Percentiles rank a stretch among this genome's conserved stretches.
Conservation (phyloP, 2,329 filamentous ascomycete genomes). For the Westerdykella aurantiaca region DNA sequence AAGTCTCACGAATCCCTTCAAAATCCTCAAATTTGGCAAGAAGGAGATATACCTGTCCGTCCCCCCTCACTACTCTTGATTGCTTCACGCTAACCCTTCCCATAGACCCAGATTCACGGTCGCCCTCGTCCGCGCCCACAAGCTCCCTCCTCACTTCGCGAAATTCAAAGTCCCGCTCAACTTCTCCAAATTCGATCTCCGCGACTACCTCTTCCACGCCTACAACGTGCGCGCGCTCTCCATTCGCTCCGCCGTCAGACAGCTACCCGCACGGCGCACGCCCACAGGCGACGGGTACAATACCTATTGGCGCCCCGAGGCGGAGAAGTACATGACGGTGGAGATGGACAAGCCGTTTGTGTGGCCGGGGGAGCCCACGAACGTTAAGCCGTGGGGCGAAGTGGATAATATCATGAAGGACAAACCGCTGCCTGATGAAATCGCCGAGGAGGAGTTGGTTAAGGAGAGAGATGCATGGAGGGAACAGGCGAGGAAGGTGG, state of each 20-base stretch:
- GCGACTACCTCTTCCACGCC: conserved; percentile 85
- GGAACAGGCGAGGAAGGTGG: conserved; percentile 36
- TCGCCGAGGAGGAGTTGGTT: conserved; percentile 16
- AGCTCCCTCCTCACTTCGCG: conserved; percentile 71
- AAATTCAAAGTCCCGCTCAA: conserved; percentile 85
- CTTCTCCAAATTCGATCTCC: conserved; percentile 94
- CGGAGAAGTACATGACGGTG: conserved; percentile 89
- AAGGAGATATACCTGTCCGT: conserved; percentile 47
- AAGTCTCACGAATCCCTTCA: conserved; percentile 4
- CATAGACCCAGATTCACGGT: conserved; percentile 74
- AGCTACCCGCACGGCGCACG: conserved; percentile 56
- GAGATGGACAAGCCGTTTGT: conserved; percentile 83
- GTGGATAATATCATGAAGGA: conserved; percentile 15
- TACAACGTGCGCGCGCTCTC: conserved; percentile 66
- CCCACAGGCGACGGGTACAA: conserved; percentile 7
- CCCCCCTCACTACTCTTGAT: not conserved
- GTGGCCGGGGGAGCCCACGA: conserved; percentile 67
- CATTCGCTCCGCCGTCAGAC: conserved; percentile 75
- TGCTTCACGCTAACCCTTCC: conserved; percentile 7
- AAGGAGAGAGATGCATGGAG: conserved; percentile 30
- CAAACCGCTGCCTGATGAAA: conserved; percentile 5
- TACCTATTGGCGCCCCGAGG: conserved; percentile 57
- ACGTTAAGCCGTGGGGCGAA: conserved; percentile 40
- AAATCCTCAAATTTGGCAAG: conserved; percentile 35
- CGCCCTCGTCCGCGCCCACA: conserved; percentile 67